Conservation (phyloP, 495 filamentous ascomycete species). For the Talaromyces nanjingensis region DNA sequence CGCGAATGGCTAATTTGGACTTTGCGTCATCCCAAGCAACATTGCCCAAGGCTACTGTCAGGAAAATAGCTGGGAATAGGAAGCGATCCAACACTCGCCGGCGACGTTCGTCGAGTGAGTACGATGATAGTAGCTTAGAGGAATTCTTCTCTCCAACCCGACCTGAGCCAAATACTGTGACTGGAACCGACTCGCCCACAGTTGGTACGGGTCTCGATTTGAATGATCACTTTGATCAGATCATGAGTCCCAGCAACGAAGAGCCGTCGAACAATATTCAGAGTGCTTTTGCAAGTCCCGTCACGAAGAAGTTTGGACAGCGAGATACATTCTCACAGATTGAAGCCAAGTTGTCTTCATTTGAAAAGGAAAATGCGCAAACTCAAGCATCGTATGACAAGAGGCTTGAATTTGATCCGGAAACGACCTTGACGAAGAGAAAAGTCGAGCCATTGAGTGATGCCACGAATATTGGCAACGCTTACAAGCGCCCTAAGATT, state of each 20-base stretch:
- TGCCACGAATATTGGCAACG: background rate
- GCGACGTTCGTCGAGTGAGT: background rate
- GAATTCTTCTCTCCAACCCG: background rate
- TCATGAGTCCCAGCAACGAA: background rate
- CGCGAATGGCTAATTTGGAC: constrained; percentile 3
- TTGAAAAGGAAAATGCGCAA: background rate
- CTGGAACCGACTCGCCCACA: background rate
- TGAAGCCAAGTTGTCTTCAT: background rate
- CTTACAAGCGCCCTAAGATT: background rate
- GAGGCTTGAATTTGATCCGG: background rate
- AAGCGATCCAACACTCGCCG: background rate
- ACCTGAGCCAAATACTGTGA: background rate
- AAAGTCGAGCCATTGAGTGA: background rate
- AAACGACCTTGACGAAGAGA: background rate
- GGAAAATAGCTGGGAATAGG: background rate
- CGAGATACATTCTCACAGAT: no score
- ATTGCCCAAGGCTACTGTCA: background rate
- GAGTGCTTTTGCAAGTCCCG: background rate
- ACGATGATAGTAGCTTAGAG: background rate
- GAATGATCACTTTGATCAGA: background rate
- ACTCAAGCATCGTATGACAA: background rate
- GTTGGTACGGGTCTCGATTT: background rate
- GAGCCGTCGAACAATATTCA: background rate
- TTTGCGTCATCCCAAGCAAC: background rate
- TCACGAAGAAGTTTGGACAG: background rate